Conservation (phyloP, 2,329 filamentous ascomycete genomes). For the Didymella glomerata region DNA sequence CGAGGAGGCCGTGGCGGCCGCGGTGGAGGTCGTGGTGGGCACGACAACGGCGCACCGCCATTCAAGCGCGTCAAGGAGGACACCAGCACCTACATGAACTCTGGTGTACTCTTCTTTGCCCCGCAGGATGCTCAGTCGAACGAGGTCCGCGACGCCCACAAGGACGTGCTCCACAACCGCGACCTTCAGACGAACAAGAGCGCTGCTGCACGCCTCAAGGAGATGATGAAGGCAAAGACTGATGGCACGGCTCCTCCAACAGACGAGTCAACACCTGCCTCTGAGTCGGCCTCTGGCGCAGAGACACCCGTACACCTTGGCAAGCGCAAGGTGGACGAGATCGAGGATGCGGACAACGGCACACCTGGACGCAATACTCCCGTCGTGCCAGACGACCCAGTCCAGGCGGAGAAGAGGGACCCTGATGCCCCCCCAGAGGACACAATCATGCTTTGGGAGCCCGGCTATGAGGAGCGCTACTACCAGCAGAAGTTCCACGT, state of each 20-base stretch:
- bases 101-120: conserved; percentile 48
- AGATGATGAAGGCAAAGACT: conserved; percentile 67
- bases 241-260: conserved; percentile 39
- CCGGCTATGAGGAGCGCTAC: conserved; percentile 93
- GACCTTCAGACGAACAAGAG: conserved; percentile 85
- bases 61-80: conserved; percentile 49
- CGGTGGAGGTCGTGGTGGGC: conserved; percentile 44
- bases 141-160: conserved; percentile 67
- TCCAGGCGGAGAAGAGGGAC: conserved; percentile 52
- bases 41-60: conserved; percentile 31
- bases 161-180: conserved; percentile 87
- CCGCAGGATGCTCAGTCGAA: conserved; percentile 50
- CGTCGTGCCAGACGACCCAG: conserved; percentile 55
- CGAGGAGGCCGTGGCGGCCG: conserved; percentile 34
- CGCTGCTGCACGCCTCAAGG: conserved; percentile 83
- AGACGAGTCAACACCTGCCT: conserved; percentile 31
- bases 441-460: conserved; percentile 90
- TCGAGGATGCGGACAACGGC: conserved; percentile 68
- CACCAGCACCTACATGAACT: conserved; percentile 47
- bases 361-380: conserved; percentile 69
- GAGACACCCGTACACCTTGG: conserved; percentile 62
- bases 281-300: conserved; percentile 47
- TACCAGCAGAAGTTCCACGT: conserved; percentile 97
- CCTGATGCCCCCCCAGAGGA: conserved; percentile 74
- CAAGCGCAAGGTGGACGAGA: conserved; percentile 79